Percentiles rank a stretch among this genome's conserved stretches.
Conservation (phyloP, 345 rosid species). For the Schrenkiella parvula region DNA sequence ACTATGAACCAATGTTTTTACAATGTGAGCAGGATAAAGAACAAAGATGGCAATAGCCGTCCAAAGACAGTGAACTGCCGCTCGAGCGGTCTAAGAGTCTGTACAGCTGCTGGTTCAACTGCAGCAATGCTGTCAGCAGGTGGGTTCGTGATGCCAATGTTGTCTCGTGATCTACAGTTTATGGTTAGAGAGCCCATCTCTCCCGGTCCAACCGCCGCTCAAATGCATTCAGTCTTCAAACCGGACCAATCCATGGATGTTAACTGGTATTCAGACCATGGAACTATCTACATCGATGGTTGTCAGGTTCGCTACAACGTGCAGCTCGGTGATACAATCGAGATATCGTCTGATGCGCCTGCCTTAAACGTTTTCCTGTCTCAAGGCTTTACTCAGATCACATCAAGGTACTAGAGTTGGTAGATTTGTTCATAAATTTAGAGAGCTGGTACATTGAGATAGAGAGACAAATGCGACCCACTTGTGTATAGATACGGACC, state of each 20-base stretch:
- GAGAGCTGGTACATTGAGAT: conserved; percentile 13
- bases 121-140: conserved; percentile 95
- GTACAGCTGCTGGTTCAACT: conserved; percentile 86
- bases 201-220: conserved; percentile 37
- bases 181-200: conserved; percentile 92
- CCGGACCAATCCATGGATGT: conserved; percentile 50
- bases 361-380: conserved; percentile 65
- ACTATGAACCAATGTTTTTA: not conserved
- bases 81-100: conserved; percentile 88
- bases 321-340: conserved; percentile 53
- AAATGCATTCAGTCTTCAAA: conserved; percentile 65
- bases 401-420: conserved; percentile 26
- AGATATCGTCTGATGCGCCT: conserved; percentile 65
- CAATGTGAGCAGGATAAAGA: conserved; percentile 46
- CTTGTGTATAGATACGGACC: conserved; percentile 20
- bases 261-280: conserved; percentile 62
- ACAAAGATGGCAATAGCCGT: conserved; percentile 37
- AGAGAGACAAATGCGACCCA: not conserved
- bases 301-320: conserved; percentile 49
- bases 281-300: conserved; percentile 72
- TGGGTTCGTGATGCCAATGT: conserved; percentile 69
- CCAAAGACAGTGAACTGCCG: conserved; percentile 56
- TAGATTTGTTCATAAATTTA: conserved; percentile 12
- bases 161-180: conserved; percentile 65
- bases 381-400: conserved; percentile 8